Conservation (phyloP, 805 yeast genomes). For the Yueomyces sp. region DNA sequence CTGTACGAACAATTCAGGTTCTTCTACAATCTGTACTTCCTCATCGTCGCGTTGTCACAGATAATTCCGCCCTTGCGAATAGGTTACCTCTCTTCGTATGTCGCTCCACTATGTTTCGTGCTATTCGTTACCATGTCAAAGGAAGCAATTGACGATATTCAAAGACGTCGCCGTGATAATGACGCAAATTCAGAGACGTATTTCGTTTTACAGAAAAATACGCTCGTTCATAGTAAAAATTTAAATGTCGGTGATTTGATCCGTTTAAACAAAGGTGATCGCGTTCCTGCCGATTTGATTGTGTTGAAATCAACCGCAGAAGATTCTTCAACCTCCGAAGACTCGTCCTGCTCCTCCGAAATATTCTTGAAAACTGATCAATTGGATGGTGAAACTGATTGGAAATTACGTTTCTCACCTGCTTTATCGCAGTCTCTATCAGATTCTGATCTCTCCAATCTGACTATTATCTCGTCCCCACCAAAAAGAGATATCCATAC, state of each 20-base stretch:
- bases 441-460: conserved; percentile 28
- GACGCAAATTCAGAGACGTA: conserved; percentile 79
- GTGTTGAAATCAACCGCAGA: conserved; percentile 69
- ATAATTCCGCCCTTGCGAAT: conserved; percentile 79
- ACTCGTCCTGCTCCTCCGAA: conserved; percentile 43
- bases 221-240: conserved; percentile 39
- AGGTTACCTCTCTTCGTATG: conserved; percentile 84
- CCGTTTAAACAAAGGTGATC: conserved; percentile 61
- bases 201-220: conserved; percentile 44
- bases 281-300: conserved; percentile 91
- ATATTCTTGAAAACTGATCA: conserved; percentile 94
- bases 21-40: conserved; percentile 84
- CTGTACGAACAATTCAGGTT: conserved; percentile 94
- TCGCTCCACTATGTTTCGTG: conserved; percentile 91
- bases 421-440: conserved; percentile 52
- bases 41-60: conserved; percentile 89
- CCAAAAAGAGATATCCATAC: conserved; percentile 78
- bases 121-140: conserved; percentile 85
- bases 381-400: conserved; percentile 92
- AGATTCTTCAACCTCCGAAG: too few species aligned
- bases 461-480: conserved; percentile 50
- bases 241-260: conserved; percentile 82
- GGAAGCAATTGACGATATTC: conserved; percentile 90
- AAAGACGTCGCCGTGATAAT: conserved; percentile 76
- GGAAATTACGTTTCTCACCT: conserved; percentile 83